phyloP scores from a whole-genome alignment of 2,329 filamentous ascomycete species.

The Pseudogymnoascus verrucosus region DNA sequence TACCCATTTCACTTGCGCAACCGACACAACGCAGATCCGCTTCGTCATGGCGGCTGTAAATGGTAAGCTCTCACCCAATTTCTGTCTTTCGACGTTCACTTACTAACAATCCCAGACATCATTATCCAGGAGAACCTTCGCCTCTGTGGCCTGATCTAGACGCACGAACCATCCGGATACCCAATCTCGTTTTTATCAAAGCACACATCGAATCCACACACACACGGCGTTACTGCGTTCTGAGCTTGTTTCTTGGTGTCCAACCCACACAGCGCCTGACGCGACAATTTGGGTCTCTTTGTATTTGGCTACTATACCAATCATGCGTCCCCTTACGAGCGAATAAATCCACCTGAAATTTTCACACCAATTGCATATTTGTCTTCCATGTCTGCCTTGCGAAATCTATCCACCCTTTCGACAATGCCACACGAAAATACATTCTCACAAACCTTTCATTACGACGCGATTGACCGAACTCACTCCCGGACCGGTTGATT shows the following conservation, averaged over 20 bases:
- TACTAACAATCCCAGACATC: constrained; percentile 66
- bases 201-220: background rate
- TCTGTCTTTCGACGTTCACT: background rate
- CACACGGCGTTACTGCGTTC: constrained; percentile 3
- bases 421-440: background rate
- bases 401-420: background rate
- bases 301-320: constrained; percentile 4
- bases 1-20: constrained; percentile 98
- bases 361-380: background rate
- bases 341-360: background rate
- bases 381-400: background rate
- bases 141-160: constrained; percentile 91
- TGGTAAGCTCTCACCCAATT: constrained; percentile 50
- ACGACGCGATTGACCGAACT: background rate
- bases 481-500: background rate
- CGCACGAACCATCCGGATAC: constrained; percentile 8
- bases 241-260: background rate
- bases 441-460: background rate
- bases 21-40: constrained; percentile 96
- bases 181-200: background rate
- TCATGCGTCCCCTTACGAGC: background rate
- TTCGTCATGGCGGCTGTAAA: constrained; percentile 99
- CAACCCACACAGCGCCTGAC: background rate
- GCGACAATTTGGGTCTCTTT: background rate
- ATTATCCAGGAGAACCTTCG: constrained; percentile 99